Conservation (phyloP, 148 eudicot species). For the Selenicereus undatus region DNA sequence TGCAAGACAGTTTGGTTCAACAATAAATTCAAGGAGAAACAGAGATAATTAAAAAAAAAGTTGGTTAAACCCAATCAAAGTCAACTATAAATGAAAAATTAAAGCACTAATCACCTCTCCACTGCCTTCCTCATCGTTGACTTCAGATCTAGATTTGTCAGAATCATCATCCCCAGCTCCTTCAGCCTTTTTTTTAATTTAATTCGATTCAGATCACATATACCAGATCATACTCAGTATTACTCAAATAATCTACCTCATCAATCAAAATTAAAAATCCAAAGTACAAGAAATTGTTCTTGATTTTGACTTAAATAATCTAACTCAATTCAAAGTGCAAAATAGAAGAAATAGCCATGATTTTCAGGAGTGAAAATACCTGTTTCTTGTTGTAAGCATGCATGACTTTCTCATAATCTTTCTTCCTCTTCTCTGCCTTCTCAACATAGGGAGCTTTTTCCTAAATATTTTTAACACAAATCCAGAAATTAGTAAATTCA, state of each 20-base stretch:
- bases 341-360: too few species aligned
- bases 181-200: constrained; percentile 1
- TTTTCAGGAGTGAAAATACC: background rate
- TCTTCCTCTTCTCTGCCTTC: constrained; percentile 17
- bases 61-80: background rate
- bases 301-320: too few species aligned
- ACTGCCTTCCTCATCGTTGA: constrained; percentile 10
- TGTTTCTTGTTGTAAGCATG: constrained; percentile 10
- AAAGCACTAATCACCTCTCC: background rate
- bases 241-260: too few species aligned
- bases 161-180: constrained; percentile 14
- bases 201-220: background rate
- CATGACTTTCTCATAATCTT: background rate
- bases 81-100: too few species aligned
- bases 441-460: constrained; percentile 13
- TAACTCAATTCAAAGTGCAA: too few species aligned
- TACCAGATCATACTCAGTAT: background rate
- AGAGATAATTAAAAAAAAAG: background rate
- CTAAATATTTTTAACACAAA: background rate
- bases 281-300: background rate
- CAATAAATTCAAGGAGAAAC: background rate
- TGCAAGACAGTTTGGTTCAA: background rate
- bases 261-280: background rate
- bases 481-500: background rate
- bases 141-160: constrained; percentile 10